phyloP scores from a whole-genome alignment of 768 basidiomycete species.

The Tricholoma matsutake region DNA sequence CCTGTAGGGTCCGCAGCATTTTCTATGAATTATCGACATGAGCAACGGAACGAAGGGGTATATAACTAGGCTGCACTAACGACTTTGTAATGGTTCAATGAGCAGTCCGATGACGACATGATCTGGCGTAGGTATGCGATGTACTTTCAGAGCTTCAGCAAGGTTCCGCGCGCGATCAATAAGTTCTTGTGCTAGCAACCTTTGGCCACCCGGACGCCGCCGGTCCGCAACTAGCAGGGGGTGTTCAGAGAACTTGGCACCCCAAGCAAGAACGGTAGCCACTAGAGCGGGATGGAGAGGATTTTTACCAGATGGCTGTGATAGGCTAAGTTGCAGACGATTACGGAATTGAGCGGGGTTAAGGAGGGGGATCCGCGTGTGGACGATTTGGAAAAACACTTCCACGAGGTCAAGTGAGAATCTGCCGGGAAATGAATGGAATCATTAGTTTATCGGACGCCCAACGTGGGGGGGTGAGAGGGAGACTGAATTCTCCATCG shows the following conservation, averaged over 20 bases:
- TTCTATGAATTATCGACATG: constrained; percentile 42
- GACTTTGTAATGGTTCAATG: constrained; percentile 82
- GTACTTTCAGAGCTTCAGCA: constrained; percentile 84
- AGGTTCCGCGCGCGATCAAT: constrained; percentile 82
- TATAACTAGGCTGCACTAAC: constrained; percentile 49
- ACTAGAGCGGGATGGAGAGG: constrained; percentile 70
- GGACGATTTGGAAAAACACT: constrained; percentile 91
- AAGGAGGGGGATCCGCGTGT: constrained; percentile 83
- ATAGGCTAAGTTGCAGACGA: constrained; percentile 50
- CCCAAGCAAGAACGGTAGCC: constrained; percentile 88
- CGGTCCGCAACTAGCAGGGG: constrained; percentile 79
- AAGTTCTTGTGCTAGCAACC: constrained; percentile 71
- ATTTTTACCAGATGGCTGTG: constrained; percentile 34
- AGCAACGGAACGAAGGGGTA: constrained; percentile 5
- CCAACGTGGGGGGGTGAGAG: constrained; percentile 7
- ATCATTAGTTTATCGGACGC: constrained; percentile 13
- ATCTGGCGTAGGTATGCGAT: constrained; percentile 73
- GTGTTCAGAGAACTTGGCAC: constrained; percentile 92
- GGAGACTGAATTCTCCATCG: constrained; percentile 11
- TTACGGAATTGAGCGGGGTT: constrained; percentile 80
- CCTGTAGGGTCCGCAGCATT: constrained; percentile 70
- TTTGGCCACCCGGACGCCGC: constrained; percentile 64
- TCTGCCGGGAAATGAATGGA: constrained; percentile 39
- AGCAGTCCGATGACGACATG: constrained; percentile 80
- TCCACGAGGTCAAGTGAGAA: constrained; percentile 92